A percentile compares a stretch with the other conserved stretches of the same genome.
These are phyloP conservation scores for Luvunga scandens DNA, from an alignment of 345 rosid species.

Conservation along the genomic window DNA sequence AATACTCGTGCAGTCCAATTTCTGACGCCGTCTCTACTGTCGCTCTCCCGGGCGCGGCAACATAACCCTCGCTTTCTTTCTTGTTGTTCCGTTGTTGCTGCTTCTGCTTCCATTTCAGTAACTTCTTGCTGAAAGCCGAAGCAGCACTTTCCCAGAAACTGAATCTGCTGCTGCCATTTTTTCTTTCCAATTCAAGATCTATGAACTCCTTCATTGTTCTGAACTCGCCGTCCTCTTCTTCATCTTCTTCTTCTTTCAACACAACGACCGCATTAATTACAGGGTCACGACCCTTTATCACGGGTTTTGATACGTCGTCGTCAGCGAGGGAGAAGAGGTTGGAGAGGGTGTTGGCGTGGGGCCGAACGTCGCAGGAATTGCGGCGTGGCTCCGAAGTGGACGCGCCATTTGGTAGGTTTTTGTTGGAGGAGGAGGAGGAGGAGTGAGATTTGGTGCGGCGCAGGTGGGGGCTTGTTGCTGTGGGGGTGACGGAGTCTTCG, in stretches of 20 bases:
- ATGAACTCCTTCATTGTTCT: constrained; percentile 63
- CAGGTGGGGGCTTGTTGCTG: constrained; percentile 32
- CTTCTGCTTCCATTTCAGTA: constrained; percentile 45
- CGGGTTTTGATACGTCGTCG: background rate
- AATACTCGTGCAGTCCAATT: constrained; percentile 35
- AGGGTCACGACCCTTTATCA: background rate
- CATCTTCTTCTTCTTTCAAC: constrained; percentile 16
- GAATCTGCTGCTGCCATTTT: constrained; percentile 23
- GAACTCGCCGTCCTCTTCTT: constrained; percentile 36
- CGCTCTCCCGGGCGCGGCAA: constrained; percentile 14
- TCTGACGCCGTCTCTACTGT: constrained; percentile 45
- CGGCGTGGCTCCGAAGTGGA: constrained; percentile 48
- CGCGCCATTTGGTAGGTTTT: constrained; percentile 18
- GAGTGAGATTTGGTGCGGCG: constrained; percentile 55
- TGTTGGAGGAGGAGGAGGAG: constrained; percentile 19
- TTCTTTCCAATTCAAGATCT: constrained; percentile 56
- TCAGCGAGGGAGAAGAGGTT: constrained; percentile 46
- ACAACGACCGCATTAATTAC: background rate
- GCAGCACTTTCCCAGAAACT: constrained; percentile 45
- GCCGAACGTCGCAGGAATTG: constrained; percentile 48
- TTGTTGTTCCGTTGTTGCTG: constrained; percentile 22
- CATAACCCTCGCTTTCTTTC: constrained; percentile 7
- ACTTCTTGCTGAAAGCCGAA: constrained; percentile 48
- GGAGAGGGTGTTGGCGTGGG: constrained; percentile 32
- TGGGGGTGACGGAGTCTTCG: constrained; percentile 36